Base-by-base conservation (phyloP, 2,329 filamentous ascomycete genomes). In the Coniochaeta pulveracea region DNA sequence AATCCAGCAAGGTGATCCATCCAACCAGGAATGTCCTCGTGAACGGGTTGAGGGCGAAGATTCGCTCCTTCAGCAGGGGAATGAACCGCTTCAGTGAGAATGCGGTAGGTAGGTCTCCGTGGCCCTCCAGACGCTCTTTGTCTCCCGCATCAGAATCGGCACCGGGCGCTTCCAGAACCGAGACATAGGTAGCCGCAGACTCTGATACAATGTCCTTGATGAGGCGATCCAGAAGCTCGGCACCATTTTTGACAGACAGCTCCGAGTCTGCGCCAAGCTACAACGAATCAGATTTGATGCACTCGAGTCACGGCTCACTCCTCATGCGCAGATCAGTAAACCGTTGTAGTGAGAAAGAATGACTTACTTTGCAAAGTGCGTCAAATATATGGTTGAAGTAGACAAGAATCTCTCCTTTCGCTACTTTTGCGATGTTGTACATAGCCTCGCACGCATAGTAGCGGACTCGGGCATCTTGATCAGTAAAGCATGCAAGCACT, bases 321-420 rank as follows among this genome's bases (percentile, higher is more conserved):
- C n/a, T n/a, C n/a, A n/a, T n/a, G n/a, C n/a, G n/a, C n/a, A n/a
- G n/a, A n/a, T n/a, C n/a, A n/a, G n/a, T n/a, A n/a, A n/a, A n/a
- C n/a, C n/a, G n/a, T n/a, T n/a, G n/a, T n/a, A 8, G 30, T 16
- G 22, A 31, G 12, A 11, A 19, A 38, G 27, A 9, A 34, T 33
- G 19, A 44, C 60, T 41, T 62, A 93, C 86, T 72, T 95, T 96
- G 64, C 88, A 94, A 35, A 98, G 65, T 15, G 91, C 86, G 61
- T 98, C 91, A 51, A 98, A 98, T 42, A 98, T 91, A 49, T 93
- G 83, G 59, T 98, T 98, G 60, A 98, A 98, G 64, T 94, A 98
- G 25, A 93, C 74, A 43, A 98, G 60, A 14, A 98, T 91, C 58
- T 98, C 91, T 23, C 93, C 91, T 60, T 98, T 98, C 39, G 89